Evolutionary conservation across 768 basidiomycete genomes (phyloP).

Genomic region (Mycena epipterygia): DNA sequence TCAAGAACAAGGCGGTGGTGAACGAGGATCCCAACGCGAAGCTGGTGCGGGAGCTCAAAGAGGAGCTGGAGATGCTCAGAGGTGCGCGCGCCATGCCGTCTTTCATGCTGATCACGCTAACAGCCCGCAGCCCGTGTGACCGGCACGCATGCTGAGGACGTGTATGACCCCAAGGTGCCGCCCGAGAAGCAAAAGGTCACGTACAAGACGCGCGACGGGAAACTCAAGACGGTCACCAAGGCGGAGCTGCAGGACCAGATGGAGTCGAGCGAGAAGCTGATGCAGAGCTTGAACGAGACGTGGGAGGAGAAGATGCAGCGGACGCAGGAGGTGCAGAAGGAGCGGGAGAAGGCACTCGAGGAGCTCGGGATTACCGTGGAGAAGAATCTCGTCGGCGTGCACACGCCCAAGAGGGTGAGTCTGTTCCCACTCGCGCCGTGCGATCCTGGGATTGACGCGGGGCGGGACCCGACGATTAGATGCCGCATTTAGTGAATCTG

Average conservation of each 20-base stretch:
- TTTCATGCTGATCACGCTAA: constrained; percentile 31
- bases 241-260: constrained; percentile 98
- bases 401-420: constrained; percentile 95
- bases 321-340: constrained; percentile 95
- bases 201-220: constrained; percentile 93
- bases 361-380: constrained; percentile 98
- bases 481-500: constrained; percentile 94
- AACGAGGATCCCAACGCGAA: constrained; percentile 99
- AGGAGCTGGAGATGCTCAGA: constrained; percentile 94
- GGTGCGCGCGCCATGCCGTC: constrained; percentile 59
- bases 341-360: constrained; percentile 97
- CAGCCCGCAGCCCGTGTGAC: constrained; percentile 76
- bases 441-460: constrained; percentile 30
- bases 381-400: constrained; percentile 96
- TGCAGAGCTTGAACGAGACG: constrained; percentile 87
- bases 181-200: constrained; percentile 96
- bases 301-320: constrained; percentile 94
- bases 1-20: constrained; percentile 99
- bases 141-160: constrained; percentile 75
- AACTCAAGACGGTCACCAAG: constrained; percentile 95
- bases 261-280: constrained; percentile 91
- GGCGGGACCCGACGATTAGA: constrained; percentile 58
- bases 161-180: constrained; percentile 90
- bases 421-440: constrained; percentile 34
- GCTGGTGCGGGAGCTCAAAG: constrained; percentile 98